phyloP scores from a whole-genome alignment of 2,329 filamentous ascomycete genomes.

The Microsporum ferrugineum region DNA sequence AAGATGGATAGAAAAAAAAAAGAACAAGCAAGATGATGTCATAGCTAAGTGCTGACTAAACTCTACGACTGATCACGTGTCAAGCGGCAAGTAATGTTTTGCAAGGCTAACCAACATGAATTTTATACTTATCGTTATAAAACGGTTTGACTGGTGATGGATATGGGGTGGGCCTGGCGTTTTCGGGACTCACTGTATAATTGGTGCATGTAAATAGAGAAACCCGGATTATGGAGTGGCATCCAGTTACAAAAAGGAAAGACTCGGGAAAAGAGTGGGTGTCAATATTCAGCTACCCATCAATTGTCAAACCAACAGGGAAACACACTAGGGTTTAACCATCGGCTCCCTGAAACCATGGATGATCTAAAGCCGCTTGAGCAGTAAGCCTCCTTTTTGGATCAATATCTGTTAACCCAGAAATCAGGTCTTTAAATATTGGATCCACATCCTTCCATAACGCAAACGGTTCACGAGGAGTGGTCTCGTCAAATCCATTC shows the following conservation, averaged over 20 bases:
- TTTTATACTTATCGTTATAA: too few relatives aligned
- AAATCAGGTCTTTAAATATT: constrained; percentile 23
- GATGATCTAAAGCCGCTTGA: constrained; percentile 23
- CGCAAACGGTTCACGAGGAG: constrained; percentile 4
- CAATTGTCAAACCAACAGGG: not conserved
- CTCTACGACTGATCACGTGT: not conserved
- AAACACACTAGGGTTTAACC: not conserved
- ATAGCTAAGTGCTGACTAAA: not conserved
- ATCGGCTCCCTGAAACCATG: constrained; percentile 17
- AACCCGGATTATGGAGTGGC: too few relatives aligned
- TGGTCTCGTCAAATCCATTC: not conserved
- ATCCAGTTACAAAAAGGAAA: too few relatives aligned
- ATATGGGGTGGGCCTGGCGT: too few relatives aligned
- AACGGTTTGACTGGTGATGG: too few relatives aligned
- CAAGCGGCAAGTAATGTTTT: not conserved
- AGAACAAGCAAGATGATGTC: not conserved
- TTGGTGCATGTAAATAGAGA: too few relatives aligned
- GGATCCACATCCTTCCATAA: constrained; percentile 29
- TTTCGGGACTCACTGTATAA: too few relatives aligned
- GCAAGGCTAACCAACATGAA: too few relatives aligned
- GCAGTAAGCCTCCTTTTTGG: constrained; percentile 24
- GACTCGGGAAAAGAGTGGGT: too few relatives aligned
- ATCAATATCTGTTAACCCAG: constrained; percentile 23
- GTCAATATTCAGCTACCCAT: too few relatives aligned
- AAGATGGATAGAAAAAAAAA: not conserved